These are phyloP conservation scores for Trichocomaceae sp. DNA, from an alignment of 2,329 filamentous ascomycete genomes.

Conservation along the genomic window DNA sequence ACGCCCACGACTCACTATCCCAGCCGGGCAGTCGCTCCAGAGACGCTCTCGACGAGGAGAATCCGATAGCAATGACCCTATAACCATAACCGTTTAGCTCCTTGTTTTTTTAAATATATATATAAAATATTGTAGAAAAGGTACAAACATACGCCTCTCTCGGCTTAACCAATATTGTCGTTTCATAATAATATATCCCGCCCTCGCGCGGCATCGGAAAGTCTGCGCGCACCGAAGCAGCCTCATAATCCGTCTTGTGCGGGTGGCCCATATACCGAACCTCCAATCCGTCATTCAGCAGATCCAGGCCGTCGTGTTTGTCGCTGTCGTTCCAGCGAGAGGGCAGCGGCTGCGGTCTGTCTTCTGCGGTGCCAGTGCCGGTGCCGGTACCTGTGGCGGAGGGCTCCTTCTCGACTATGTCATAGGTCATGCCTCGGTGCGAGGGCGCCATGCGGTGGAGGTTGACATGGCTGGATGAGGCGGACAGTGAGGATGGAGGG, in stretches of 20 bases:
- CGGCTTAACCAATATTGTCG: conserved; percentile 58
- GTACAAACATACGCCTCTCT: conserved; percentile 55
- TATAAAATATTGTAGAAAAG: too few species aligned
- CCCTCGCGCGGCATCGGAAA: conserved; percentile 81
- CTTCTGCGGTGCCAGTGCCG: conserved; percentile 50
- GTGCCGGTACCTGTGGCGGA: conserved; percentile 39
- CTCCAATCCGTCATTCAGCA: conserved; percentile 66
- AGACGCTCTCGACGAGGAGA: conserved; percentile 53
- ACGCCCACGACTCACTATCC: conserved; percentile 61
- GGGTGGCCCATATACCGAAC: conserved; percentile 55
- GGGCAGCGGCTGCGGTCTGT: conserved; percentile 64
- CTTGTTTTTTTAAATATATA: too few species aligned
- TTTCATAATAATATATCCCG: conserved; percentile 91
- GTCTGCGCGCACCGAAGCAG: conserved; percentile 74
- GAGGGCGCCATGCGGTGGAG: conserved; percentile 54
- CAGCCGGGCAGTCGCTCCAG: conserved; percentile 58
- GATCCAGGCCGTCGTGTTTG: conserved; percentile 65
- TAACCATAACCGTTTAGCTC: too few species aligned
- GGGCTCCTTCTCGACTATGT: conserved; percentile 67
- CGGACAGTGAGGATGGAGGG: conserved; percentile 35
- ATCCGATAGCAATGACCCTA: conserved; percentile 50
- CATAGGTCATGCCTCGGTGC: conserved; percentile 73
- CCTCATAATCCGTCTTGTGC: conserved; percentile 63
- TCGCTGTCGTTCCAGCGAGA: conserved; percentile 76
- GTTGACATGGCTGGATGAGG: conserved; percentile 53